Conservation (phyloP, 1,284 basidiomycete species). For the Anthracocystis panici-leucophaei region DNA sequence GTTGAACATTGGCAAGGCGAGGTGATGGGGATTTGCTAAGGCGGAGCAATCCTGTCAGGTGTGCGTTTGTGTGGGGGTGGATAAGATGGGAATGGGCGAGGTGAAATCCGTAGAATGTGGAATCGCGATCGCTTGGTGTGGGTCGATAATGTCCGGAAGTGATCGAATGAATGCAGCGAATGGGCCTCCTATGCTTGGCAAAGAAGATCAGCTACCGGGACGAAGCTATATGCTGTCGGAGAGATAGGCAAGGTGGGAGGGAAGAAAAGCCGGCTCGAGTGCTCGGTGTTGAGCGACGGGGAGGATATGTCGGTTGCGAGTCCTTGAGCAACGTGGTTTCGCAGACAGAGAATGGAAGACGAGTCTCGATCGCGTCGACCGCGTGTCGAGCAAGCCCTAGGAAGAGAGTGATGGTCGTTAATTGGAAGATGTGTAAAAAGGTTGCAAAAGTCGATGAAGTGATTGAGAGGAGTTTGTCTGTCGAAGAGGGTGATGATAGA, state of each 20-base stretch:
- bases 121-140: background rate
- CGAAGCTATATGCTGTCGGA: background rate
- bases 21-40: slow-evolving; percentile 7
- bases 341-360: background rate
- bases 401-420: too few relatives aligned
- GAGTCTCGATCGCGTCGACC: slow-evolving; percentile 3
- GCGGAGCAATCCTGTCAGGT: slow-evolving; percentile 5
- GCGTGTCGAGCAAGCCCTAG: background rate
- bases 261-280: background rate
- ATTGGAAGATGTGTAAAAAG: background rate
- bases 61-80: background rate
- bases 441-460: background rate
- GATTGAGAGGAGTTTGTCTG: background rate
- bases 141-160: background rate
- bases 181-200: background rate
- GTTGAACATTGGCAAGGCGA: slow-evolving; percentile 23
- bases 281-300: background rate
- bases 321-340: background rate
- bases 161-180: slow-evolving; percentile 8
- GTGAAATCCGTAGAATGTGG: background rate
- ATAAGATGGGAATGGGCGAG: background rate
- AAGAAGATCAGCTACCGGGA: background rate
- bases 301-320: background rate
- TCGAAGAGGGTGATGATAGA: background rate
- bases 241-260: background rate